Base-by-base conservation (phyloP, 768 basidiomycete species). In the Boletus tylopilopsis region DNA sequence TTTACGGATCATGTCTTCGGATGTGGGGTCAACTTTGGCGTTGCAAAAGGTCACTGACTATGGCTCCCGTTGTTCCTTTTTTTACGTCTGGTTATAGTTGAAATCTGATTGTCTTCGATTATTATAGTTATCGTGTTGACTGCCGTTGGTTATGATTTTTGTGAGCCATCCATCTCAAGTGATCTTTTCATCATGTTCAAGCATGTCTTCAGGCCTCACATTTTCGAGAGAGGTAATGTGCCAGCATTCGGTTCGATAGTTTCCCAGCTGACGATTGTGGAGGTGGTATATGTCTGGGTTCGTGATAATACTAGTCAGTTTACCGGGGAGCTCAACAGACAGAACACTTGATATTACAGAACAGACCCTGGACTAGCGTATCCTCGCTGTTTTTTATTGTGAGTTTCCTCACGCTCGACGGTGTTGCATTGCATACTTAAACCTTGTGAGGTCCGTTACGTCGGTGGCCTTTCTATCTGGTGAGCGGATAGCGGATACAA, bases 251-350 rank as follows among this genome's bases (percentile, higher is more conserved):
- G 18, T 24, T 29, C 13, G 33, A 34, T 12, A 3, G 2, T 2
- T 10, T n/a, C n/a, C 30, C 4, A 25, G 16, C 33, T 42, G 16
- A 49, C 34, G 2, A 29, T 43, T 49, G 30, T 4, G 4, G 23
- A 42, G 48, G 25, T 49, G 7, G 32, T 22, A 10, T 43, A 37
- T 25, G 19, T 49, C 22, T 49, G 48, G 48, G 48, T 49, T 6
- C 12, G 48, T 49, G 23, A 43, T 29, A n/a, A n/a, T n/a, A n/a
- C n/a, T n/a, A 12, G n/a, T 11, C 21, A 18, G 18, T 6, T 35
- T 29, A 19, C 18, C 10, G 35, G 24, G 1, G 21, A 10, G 15
- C 25, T 27, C 4, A 7, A 29, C 4, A 21, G 8, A 23, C 13
- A 35, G 27, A 13, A 45, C 27, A 11, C n/a, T 1, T 22, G 16